A percentile compares a stretch with the other conserved stretches of the same genome.
phyloP scores from a whole-genome alignment of 352 stramenopile species.

The Sclerospora graminicola region DNA sequence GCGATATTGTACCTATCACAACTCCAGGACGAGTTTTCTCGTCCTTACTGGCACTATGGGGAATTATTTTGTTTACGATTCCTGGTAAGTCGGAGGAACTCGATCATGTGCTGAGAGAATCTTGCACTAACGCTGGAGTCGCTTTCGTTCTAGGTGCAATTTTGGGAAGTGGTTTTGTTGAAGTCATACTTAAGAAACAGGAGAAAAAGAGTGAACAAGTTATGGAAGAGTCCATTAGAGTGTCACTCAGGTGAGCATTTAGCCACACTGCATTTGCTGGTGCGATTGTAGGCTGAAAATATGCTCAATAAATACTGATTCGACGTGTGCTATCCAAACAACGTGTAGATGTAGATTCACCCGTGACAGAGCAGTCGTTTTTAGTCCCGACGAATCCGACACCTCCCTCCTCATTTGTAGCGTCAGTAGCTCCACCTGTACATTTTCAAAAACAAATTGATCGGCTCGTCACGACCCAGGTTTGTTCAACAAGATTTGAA shows the following conservation, averaged over 20 bases:
- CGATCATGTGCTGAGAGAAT: background rate
- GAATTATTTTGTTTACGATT: constrained; percentile 81
- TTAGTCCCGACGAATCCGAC: constrained; percentile 10
- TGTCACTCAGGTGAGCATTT: constrained; percentile 39
- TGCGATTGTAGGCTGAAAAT: background rate
- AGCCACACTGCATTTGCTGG: constrained; percentile 26
- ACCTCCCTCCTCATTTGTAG: constrained; percentile 12
- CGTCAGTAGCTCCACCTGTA: constrained; percentile 7
- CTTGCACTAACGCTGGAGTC: constrained; percentile 5
- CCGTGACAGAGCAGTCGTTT: constrained; percentile 8
- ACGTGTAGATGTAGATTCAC: constrained; percentile 14
- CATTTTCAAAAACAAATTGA: constrained; percentile 48
- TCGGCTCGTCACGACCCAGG: constrained; percentile 39
- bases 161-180: constrained; percentile 50
- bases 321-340: too few species aligned
- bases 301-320: too few species aligned
- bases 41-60: constrained; percentile 64
- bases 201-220: constrained; percentile 24
- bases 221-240: constrained; percentile 41
- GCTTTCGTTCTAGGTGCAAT: constrained; percentile 47
- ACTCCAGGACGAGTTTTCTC: constrained; percentile 47
- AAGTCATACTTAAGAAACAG: constrained; percentile 64
- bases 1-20: constrained; percentile 46
- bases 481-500: too few species aligned
- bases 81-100: constrained; percentile 22